A percentile compares a stretch with the other conserved stretches of the same genome.
Conservation (phyloP, 2,329 filamentous ascomycete species). For the Botryotinia narcissicola region DNA sequence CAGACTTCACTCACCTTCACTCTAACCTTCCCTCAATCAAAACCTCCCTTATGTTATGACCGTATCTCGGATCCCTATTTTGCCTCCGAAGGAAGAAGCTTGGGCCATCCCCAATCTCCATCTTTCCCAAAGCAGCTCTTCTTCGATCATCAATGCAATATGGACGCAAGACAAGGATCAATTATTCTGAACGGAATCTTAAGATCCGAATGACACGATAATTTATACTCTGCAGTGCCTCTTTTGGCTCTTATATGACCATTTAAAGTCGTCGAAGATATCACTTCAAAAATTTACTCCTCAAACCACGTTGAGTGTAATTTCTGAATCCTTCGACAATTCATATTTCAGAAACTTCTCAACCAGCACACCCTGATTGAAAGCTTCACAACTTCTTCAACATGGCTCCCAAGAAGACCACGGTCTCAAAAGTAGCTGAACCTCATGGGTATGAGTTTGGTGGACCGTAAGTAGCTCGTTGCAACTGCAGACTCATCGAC, state of each 20-base stretch:
- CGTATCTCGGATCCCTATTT: not conserved
- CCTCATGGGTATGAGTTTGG: slow-evolving; percentile 40
- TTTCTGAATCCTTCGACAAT: not conserved
- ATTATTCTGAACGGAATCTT: not conserved
- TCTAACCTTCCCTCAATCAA: not conserved
- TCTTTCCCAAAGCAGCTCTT: not conserved
- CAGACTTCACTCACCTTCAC: not conserved
- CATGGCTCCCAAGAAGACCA: slow-evolving; percentile 32
- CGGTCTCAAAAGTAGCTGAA: slow-evolving; percentile 28
- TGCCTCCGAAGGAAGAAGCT: not conserved
- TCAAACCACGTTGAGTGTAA: not conserved
- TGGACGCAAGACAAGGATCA: slow-evolving; percentile 8
- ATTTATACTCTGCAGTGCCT: not conserved
- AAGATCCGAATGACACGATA: slow-evolving; percentile 5
- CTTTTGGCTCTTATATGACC: not conserved
- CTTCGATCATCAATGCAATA: not conserved
- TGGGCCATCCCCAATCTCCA: not conserved
- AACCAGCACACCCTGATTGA: not conserved
- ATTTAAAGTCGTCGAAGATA: not conserved
- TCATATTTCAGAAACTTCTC: not conserved
- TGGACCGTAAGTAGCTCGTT: slow-evolving; percentile 37
- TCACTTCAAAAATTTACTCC: not conserved
- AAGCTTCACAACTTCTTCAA: slow-evolving; percentile 8
- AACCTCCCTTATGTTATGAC: not conserved
- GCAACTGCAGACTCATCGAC: not conserved